A percentile compares a stretch with the other conserved stretches of the same genome.
These are phyloP conservation scores for Gyromitra esculenta DNA, from an alignment of 2,329 filamentous ascomycete genomes.

Conservation along the genomic window DNA sequence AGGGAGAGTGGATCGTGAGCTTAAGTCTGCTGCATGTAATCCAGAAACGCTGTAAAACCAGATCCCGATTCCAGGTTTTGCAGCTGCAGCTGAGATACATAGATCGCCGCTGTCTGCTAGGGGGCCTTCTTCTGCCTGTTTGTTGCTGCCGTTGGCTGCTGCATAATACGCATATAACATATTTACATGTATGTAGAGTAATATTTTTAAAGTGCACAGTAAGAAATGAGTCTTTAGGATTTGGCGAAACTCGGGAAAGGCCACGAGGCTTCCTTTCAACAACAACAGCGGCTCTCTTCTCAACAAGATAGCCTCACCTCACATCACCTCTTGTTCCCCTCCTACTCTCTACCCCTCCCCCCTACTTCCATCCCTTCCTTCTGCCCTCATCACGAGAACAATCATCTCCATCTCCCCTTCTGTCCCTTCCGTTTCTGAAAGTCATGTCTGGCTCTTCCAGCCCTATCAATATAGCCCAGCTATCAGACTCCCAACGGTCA, in stretches of 20 bases:
- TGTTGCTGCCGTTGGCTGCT: background rate
- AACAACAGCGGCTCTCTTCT: background rate
- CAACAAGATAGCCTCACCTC: background rate
- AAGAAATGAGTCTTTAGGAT: background rate
- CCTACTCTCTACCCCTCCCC: background rate
- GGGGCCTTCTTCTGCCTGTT: background rate
- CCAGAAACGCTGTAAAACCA: background rate
- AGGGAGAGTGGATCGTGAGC: background rate
- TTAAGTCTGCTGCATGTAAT: background rate
- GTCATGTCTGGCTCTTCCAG: constrained; percentile 50
- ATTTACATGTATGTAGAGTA: background rate
- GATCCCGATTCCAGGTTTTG: background rate
- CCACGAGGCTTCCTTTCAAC: background rate
- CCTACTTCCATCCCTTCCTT: background rate
- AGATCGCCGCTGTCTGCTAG: background rate
- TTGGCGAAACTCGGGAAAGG: background rate
- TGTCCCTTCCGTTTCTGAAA: background rate
- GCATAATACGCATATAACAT: background rate
- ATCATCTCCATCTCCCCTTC: background rate
- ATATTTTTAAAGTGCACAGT: background rate
- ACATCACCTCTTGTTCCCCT: background rate
- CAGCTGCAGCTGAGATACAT: background rate
- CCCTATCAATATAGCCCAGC: constrained; percentile 69
- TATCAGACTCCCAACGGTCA: constrained; percentile 80
- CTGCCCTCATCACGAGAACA: background rate